Evolutionary conservation across 352 stramenopile species (phyloP).

Genomic region (Phytophthora ramorum): DNA sequence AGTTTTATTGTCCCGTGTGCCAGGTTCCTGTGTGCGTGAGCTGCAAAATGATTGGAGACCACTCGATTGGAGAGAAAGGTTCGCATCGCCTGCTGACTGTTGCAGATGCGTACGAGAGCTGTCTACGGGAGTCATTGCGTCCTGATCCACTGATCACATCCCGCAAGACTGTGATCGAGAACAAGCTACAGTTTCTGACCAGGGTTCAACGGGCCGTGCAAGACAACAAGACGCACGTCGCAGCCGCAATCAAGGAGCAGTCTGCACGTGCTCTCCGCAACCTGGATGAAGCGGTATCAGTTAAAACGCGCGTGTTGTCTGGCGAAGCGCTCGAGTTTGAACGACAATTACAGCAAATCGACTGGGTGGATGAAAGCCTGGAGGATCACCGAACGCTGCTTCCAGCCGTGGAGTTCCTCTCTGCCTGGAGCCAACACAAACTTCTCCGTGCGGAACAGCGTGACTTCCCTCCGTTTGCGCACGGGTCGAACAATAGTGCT

Average conservation of each 20-base stretch:
- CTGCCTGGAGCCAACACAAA: conserved; percentile 76
- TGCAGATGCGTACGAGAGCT: conserved; percentile 70
- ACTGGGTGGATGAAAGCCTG: conserved; percentile 73
- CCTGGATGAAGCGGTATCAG: conserved; percentile 48
- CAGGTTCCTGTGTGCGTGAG: conserved; percentile 70
- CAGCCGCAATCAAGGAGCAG: conserved; percentile 55
- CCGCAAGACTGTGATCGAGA: conserved; percentile 66
- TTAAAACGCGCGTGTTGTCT: conserved; percentile 60
- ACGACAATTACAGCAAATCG: conserved; percentile 74
- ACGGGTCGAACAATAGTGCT: conserved; percentile 24
- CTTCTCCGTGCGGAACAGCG: conserved; percentile 66
- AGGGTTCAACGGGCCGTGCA: conserved; percentile 37
- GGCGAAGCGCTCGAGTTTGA: conserved; percentile 70
- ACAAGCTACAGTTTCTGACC: conserved; percentile 53
- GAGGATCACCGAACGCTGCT: conserved; percentile 52
- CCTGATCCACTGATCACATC: conserved; percentile 72
- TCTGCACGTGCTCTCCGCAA: conserved; percentile 51
- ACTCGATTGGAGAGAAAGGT: conserved; percentile 82
- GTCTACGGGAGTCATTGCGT: conserved; percentile 68
- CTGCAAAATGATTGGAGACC: conserved; percentile 86
- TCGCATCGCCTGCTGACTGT: conserved; percentile 70
- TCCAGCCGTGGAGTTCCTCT: conserved; percentile 66
- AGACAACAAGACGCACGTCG: conserved; percentile 61
- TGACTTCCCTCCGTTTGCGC: conserved; percentile 58
- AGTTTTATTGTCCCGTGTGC: conserved; percentile 82